Evolutionary conservation across 495 filamentous ascomycete genomes (phyloP).

Genomic region (Xylaria venustula): DNA sequence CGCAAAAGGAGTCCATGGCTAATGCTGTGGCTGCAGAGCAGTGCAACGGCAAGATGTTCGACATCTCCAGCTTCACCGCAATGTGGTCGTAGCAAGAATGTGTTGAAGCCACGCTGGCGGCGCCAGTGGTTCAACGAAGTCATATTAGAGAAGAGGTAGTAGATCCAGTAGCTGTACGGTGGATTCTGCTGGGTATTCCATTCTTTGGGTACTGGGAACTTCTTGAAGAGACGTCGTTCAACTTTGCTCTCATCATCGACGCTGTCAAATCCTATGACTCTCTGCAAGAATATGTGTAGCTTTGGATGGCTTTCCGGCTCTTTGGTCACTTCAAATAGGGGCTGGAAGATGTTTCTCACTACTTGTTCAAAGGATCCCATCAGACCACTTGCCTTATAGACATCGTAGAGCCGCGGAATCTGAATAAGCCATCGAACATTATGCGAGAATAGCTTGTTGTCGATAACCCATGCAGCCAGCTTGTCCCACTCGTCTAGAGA

Average conservation of each 20-base stretch:
- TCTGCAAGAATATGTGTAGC: constrained; percentile 89
- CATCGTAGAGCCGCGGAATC: constrained; percentile 89
- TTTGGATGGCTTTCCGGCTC: constrained; percentile 85
- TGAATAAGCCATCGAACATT: constrained; percentile 98
- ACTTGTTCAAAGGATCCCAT: constrained; percentile 90
- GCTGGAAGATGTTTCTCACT: constrained; percentile 87
- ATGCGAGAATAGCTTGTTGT: constrained; percentile 96
- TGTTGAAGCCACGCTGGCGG: constrained; percentile 90
- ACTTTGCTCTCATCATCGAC: constrained; percentile 98
- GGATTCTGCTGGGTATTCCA: constrained; percentile 95
- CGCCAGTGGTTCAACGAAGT: constrained; percentile 89
- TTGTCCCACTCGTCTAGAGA: constrained; percentile 96
- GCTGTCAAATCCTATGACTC: constrained; percentile 95
- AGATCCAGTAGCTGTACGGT: constrained; percentile 98
- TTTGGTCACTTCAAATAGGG: constrained; percentile 90
- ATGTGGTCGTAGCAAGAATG: constrained; percentile 88
- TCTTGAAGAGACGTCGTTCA: constrained; percentile 85
- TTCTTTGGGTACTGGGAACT: constrained; percentile 84
- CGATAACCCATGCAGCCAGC: constrained; percentile 95
- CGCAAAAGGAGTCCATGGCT: constrained; percentile 90
- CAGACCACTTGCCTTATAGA: constrained; percentile 84
- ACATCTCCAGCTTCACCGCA: constrained; percentile 97
- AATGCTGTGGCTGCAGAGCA: constrained; percentile 95
- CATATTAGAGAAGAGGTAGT: constrained; percentile 94
- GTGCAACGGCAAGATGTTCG: constrained; percentile 89